Evolutionary conservation across 306 rosid genomes (phyloP), one percentile per base, ranked within the genome.

Genomic region (Prunus fruticosa): DNA sequence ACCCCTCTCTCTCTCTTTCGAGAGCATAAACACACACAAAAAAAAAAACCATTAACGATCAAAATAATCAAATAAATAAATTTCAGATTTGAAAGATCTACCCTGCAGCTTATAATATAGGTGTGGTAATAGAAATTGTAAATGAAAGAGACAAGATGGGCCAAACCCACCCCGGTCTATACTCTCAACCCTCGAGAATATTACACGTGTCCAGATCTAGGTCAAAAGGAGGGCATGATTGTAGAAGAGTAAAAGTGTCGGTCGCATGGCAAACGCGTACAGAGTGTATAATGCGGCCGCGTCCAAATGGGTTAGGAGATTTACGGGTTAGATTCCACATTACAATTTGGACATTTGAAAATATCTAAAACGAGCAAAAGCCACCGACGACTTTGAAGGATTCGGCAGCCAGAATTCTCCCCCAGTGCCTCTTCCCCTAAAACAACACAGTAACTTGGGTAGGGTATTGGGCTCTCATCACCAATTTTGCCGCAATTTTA

Each of bases 351-450:
- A 63, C 45, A 6, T 23, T 13, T 25, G 65, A 30, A 51, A 64
- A 34, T 15, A 4, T 57, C 12, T 56, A 20, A 25, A 41, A 7
- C 9, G 9, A 15, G 16, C 6, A 0, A 7, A 25, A 23, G 57
- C 45, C 27, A 11, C 45, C 68, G 20, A 46, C 45, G 69, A 64
- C 77, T 69, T 75, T 76, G 64, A 54, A 76, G 16, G 69, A 23
- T 80, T 64, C 84, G 76, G 64, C 77, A 11, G 32, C 41, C 64
- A 14, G 23, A 3, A 2, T 34, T 34, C 23, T 23, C 15, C 28
- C 2, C 28, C 28, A 2, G 2, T 8, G 76, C 43, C 10, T 20
- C 28, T 67, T 19, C 32, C 53, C 51, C 66, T 15, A 6, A 8
- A 13, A 7, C 15, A 23, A 11, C 34, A 1, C 6, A 3, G 1